phyloP scores from a whole-genome alignment of 176 grass and related monocot species.

The Melocanna baccifera region DNA sequence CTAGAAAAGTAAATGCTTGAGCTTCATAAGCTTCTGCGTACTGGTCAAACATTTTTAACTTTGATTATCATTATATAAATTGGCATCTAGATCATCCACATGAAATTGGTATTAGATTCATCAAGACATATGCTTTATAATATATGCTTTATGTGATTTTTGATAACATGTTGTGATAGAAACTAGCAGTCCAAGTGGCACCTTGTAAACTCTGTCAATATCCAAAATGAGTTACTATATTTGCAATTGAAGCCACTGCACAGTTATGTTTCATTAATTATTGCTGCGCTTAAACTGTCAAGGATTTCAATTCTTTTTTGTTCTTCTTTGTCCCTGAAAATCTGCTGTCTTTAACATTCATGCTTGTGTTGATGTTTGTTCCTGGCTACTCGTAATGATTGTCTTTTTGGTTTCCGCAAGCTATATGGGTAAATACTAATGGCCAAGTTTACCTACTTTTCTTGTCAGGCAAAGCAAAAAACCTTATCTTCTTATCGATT shows the following conservation, averaged over 20 bases:
- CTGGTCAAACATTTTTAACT: no score
- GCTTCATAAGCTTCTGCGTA: not conserved
- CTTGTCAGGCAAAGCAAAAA: constrained; percentile 77
- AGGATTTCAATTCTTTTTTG: not conserved
- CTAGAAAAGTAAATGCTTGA: constrained; percentile 10
- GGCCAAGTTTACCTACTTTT: constrained; percentile 21
- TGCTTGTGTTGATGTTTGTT: not conserved
- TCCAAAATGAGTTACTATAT: not conserved
- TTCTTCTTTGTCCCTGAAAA: not conserved
- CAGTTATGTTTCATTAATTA: constrained; percentile 8
- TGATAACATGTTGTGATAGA: not conserved
- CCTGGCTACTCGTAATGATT: not conserved
- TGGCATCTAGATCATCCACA: not conserved
- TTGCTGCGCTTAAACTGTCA: not conserved
- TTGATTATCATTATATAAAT: not conserved
- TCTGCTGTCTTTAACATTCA: not conserved
- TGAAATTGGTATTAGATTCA: not conserved
- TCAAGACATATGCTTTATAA: not conserved
- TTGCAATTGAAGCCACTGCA: not conserved
- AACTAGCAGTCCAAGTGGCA: not conserved
- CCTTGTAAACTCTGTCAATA: not conserved
- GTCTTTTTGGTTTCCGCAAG: not conserved
- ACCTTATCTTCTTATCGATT: constrained; percentile 92
- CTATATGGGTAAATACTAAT: constrained; percentile 24
- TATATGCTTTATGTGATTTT: not conserved